Conservation (phyloP, 441 rosid genomes). For the Daphne laureola region DNA sequence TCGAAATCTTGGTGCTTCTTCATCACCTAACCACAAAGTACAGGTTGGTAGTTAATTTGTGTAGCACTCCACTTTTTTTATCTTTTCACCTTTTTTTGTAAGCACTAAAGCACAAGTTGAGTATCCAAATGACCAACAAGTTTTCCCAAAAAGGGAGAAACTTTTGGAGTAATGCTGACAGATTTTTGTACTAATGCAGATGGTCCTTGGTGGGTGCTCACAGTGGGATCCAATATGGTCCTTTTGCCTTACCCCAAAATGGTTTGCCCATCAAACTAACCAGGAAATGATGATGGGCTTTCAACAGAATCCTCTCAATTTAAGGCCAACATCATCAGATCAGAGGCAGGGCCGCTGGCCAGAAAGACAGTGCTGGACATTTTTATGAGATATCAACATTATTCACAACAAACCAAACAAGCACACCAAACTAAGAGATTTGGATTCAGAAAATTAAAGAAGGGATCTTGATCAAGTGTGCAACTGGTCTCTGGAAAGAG, state of each 20-base stretch:
- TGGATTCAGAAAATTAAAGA: conserved; percentile 11
- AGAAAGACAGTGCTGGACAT: neutral
- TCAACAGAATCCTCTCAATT: neutral
- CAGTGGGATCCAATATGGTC: conserved; percentile 85
- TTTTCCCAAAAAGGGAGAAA: conserved; percentile 17
- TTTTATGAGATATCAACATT: too few relatives aligned
- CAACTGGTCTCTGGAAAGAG: conserved; percentile 16
- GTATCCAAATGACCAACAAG: neutral
- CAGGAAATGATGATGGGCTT: conserved; percentile 29
- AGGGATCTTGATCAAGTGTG: conserved; percentile 21
- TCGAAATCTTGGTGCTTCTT: conserved; percentile 72
- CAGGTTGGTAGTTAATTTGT: conserved; percentile 52
- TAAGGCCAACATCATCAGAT: neutral
- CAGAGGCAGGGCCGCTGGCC: neutral
- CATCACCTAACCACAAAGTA: conserved; percentile 92
- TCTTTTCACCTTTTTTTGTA: neutral
- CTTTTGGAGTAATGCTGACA: conserved; percentile 21
- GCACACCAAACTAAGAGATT: conserved; percentile 1
- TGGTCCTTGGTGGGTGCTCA: conserved; percentile 61
- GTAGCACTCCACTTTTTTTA: too few relatives aligned
- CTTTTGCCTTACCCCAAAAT: conserved; percentile 94
- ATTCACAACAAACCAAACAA: neutral
- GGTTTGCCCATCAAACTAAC: conserved; percentile 73
- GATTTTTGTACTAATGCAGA: conserved; percentile 30
- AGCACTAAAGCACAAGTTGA: neutral